These are phyloP conservation scores for Senecio squalidus DNA, from an alignment of 140 eudicot species.

Conservation along the genomic window DNA sequence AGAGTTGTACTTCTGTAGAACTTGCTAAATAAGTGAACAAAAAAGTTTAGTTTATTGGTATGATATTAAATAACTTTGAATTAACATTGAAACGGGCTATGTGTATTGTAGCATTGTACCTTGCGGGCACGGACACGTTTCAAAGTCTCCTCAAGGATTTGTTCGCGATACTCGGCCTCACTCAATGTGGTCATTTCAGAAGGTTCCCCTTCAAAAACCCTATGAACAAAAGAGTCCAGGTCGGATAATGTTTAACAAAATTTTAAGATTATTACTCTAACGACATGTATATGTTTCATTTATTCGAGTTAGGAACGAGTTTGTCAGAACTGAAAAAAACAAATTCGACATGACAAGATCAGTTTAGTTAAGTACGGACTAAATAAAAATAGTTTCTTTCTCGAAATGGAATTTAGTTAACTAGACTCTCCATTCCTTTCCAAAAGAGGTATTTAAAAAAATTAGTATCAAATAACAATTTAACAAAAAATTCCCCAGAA, in stretches of 20 bases:
- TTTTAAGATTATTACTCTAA: background rate
- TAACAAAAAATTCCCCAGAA: background rate
- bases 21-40: constrained; percentile 32
- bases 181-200: constrained; percentile 49
- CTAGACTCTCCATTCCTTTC: too few species aligned
- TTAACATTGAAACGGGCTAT: background rate
- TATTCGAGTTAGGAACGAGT: background rate
- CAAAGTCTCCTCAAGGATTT: constrained; percentile 52
- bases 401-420: background rate
- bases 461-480: background rate
- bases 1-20: constrained; percentile 38
- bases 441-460: too few species aligned
- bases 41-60: constrained; percentile 6
- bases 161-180: constrained; percentile 70
- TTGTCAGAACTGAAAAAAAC: constrained; percentile 2
- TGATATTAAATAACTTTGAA: constrained; percentile 5
- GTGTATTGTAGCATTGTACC: constrained; percentile 27
- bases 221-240: constrained; percentile 11
- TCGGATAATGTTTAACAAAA: background rate
- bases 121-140: constrained; percentile 53
- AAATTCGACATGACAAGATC: background rate
- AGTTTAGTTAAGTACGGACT: background rate
- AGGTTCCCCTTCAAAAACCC: constrained; percentile 64
- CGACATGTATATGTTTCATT: background rate
- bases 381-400: background rate